phyloP scores from a whole-genome alignment of 768 basidiomycete genomes.

The Lyophyllum shimeji region DNA sequence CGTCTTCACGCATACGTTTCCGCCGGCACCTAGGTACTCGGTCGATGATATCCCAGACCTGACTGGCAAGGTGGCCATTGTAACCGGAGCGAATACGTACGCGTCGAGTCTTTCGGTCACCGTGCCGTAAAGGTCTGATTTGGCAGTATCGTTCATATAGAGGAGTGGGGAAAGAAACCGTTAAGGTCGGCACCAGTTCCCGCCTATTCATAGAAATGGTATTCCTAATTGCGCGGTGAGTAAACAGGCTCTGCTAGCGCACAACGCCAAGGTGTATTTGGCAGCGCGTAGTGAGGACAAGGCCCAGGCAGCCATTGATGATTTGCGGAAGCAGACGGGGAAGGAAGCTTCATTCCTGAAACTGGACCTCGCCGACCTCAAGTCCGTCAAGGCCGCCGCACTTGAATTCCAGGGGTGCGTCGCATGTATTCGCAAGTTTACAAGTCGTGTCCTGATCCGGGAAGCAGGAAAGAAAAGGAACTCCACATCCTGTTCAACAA shows the following conservation, averaged over 20 bases:
- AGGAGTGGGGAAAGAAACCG: conserved; percentile 52
- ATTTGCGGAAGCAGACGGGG: conserved; percentile 40
- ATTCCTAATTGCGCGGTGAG: no score
- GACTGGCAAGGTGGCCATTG: conserved; percentile 41
- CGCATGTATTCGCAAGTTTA: neutral
- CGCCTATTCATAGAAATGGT: no score
- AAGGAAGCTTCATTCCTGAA: conserved; percentile 41
- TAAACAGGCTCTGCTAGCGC: conserved; percentile 36
- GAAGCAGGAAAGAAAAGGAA: conserved; percentile 37
- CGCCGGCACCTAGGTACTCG: conserved; percentile 41
- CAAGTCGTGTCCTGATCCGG: neutral
- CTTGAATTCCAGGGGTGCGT: conserved; percentile 36
- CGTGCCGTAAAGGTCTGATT: neutral
- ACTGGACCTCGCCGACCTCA: conserved; percentile 46
- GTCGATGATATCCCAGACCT: conserved; percentile 43
- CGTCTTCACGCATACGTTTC: conserved; percentile 30
- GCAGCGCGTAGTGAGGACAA: conserved; percentile 40
- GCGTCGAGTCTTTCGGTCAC: neutral
- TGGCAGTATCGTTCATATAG: neutral
- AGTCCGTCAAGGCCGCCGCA: conserved; percentile 38
- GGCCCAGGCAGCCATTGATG: conserved; percentile 35
- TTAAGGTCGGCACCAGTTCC: conserved; percentile 23
- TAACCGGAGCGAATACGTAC: conserved; percentile 47
- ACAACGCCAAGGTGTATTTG: conserved; percentile 55
- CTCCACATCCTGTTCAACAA: conserved; percentile 50